phyloP scores from a whole-genome alignment of 768 basidiomycete species.

The Cystoderma amianthinum region DNA sequence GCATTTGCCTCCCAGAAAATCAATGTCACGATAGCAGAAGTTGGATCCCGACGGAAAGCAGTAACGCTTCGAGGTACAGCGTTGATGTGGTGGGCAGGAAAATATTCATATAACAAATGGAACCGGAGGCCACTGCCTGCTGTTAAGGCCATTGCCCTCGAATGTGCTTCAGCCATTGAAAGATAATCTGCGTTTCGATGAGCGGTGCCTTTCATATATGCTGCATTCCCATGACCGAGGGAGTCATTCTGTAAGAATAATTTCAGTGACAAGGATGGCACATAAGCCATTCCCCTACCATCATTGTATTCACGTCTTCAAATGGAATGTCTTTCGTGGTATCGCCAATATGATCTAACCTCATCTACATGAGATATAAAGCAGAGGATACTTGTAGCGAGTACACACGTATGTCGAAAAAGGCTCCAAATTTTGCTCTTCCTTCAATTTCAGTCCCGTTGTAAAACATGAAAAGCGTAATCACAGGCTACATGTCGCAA shows the following conservation, averaged over 20 bases:
- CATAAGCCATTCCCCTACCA: slow-evolving; percentile 21
- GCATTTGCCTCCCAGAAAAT: slow-evolving; percentile 26
- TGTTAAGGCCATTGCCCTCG: slow-evolving; percentile 17
- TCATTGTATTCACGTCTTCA: slow-evolving; percentile 33
- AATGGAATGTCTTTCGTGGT: slow-evolving; percentile 37
- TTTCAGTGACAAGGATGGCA: no score
- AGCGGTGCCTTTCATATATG: slow-evolving; percentile 36
- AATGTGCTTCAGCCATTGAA: slow-evolving; percentile 19
- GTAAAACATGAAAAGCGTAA: slow-evolving; percentile 32
- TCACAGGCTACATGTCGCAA: slow-evolving; percentile 23
- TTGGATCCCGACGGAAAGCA: slow-evolving; percentile 31
- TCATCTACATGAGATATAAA: not conserved
- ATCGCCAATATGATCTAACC: slow-evolving; percentile 33
- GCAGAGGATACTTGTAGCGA: not conserved
- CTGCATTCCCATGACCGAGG: slow-evolving; percentile 25
- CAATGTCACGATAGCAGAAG: slow-evolving; percentile 23
- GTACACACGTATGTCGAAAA: slow-evolving; percentile 36
- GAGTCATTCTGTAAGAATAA: slow-evolving; percentile 25
- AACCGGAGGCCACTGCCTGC: slow-evolving; percentile 18
- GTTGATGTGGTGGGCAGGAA: slow-evolving; percentile 30
- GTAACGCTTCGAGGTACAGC: slow-evolving; percentile 24
- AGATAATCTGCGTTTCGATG: slow-evolving; percentile 18
- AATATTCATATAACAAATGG: slow-evolving; percentile 32
- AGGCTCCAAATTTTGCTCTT: slow-evolving; percentile 29
- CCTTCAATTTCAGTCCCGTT: slow-evolving; percentile 47